Percentiles rank a stretch among this genome's conserved stretches.
Evolutionary conservation across 2,329 filamentous ascomycete genomes (phyloP).

Genomic region (Cladosporium sp.): DNA sequence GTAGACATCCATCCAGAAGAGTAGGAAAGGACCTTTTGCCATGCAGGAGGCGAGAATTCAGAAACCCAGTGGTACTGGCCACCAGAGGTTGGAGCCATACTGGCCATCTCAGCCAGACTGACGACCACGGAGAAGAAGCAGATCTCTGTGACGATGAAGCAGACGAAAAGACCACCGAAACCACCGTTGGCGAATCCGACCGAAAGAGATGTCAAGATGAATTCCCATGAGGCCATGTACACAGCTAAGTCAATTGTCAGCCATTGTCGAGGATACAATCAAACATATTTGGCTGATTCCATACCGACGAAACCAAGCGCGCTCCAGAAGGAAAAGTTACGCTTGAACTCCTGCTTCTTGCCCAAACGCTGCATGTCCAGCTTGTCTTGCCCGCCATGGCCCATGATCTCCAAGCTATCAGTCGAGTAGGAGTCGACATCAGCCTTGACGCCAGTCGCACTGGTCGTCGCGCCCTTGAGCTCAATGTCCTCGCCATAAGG

Average conservation of each 20-base stretch:
- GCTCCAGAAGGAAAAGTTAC: slow-evolving; percentile 27
- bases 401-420: background rate
- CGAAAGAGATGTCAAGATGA: slow-evolving; percentile 27
- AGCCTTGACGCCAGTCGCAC: background rate
- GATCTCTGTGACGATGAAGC: slow-evolving; percentile 27
- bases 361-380: slow-evolving; percentile 28
- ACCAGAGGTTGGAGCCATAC: slow-evolving; percentile 31
- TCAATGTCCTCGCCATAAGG: background rate
- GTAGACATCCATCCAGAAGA: slow-evolving; percentile 33
- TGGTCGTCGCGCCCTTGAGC: slow-evolving; percentile 1
- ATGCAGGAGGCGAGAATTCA: slow-evolving; percentile 31
- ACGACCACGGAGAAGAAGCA: slow-evolving; percentile 28
- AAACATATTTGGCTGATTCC: background rate
- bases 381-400: slow-evolving; percentile 6
- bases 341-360: slow-evolving; percentile 26
- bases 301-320: slow-evolving; percentile 28
- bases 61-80: slow-evolving; percentile 31
- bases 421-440: background rate
- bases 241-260: slow-evolving; percentile 14
- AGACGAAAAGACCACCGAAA: slow-evolving; percentile 31
- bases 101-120: slow-evolving; percentile 31
- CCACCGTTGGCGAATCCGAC: slow-evolving; percentile 31
- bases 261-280: background rate
- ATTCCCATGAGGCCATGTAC: slow-evolving; percentile 31
- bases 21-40: slow-evolving; percentile 25